phyloP scores from a whole-genome alignment of 257 asterid genomes.

The Leptodermis oblonga region DNA sequence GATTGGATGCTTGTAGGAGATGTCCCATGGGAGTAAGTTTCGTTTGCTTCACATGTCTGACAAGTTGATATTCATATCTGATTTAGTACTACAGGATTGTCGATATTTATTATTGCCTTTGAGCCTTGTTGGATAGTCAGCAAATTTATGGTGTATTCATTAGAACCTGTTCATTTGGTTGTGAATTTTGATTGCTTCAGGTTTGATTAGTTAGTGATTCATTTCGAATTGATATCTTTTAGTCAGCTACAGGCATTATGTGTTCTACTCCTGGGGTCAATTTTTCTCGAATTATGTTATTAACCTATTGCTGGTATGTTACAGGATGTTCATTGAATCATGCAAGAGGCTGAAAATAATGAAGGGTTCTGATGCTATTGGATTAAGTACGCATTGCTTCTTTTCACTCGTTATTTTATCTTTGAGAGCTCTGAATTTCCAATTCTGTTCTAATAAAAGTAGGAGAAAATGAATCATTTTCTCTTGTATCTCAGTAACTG shows the following conservation, averaged over 20 bases:
- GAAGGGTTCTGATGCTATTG: slow-evolving; percentile 84
- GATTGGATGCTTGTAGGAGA: slow-evolving; percentile 40
- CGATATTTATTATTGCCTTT: not conserved
- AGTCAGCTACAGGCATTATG: not conserved
- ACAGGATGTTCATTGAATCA: slow-evolving; percentile 65
- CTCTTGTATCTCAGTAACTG: not conserved
- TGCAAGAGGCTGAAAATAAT: slow-evolving; percentile 75
- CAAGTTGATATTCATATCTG: not conserved
- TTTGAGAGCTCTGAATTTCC: not conserved
- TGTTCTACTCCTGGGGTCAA: not conserved
- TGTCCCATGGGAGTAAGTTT: slow-evolving; percentile 37
- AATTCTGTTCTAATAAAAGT: not conserved
- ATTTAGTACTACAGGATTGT: no score
- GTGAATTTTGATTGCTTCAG: not conserved
- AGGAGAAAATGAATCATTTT: not conserved
- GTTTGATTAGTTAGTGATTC: not conserved
- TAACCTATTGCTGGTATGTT: slow-evolving; percentile 1
- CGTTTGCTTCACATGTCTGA: not conserved
- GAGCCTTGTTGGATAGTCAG: not conserved
- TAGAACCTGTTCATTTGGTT: not conserved
- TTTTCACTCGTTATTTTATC: not conserved
- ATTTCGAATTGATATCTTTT: not conserved
- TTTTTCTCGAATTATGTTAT: not conserved
- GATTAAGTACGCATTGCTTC: slow-evolving; percentile 46
- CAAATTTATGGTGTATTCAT: not conserved